Evolutionary conservation across 2,329 filamentous ascomycete species (phyloP), one percentile per base, ranked within the genome.

Genomic region (Nemania bipapillata): DNA sequence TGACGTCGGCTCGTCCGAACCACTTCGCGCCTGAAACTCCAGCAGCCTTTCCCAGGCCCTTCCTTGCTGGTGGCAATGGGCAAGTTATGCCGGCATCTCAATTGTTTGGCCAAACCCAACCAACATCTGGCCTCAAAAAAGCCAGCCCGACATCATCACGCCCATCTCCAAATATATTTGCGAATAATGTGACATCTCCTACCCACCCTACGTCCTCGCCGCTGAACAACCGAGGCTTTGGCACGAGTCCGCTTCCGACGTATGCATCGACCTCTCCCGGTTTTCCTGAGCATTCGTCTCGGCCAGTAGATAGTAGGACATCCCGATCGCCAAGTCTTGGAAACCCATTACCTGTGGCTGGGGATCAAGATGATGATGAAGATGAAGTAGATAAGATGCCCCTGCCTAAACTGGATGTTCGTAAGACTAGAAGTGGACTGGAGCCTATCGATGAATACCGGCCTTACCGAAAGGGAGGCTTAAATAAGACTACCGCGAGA

Each of bases 91-190:
- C 71, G 62, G 81, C 75, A 74, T 84, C 85, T 7, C 86, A 89
- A 74, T 79, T 89, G 8, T 89, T 89, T 71, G 82, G 80, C 0
- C 83, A 85, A 70, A 88, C 87, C 0, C 87, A 87, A 69, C 80
- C 80, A 35, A 87, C 87, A 1, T 87, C 86, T 1, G 85, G 82
- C 1, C 74, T 83, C 17, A 86, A 84, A 72, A 80, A 79, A 26
- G 76, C 80, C 53, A 89, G 86, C 66, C 87, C 87, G 22, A 88
- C 86, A 0, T 88, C 86, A 1, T 89, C 86, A 1, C 81, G 86
- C 11, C 87, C 87, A 0, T 89, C 87, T 1, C 86, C 86, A 0
- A 79, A 83, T 49, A 72, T 83, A 3, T 82, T 85, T 11, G 73
- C 73, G 15, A 76, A 80, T 26, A 81, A 85, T 58, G 78, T 80